phyloP scores from a whole-genome alignment of 2,329 filamentous ascomycete genomes.

The Pseudogymnoascus sp. region DNA sequence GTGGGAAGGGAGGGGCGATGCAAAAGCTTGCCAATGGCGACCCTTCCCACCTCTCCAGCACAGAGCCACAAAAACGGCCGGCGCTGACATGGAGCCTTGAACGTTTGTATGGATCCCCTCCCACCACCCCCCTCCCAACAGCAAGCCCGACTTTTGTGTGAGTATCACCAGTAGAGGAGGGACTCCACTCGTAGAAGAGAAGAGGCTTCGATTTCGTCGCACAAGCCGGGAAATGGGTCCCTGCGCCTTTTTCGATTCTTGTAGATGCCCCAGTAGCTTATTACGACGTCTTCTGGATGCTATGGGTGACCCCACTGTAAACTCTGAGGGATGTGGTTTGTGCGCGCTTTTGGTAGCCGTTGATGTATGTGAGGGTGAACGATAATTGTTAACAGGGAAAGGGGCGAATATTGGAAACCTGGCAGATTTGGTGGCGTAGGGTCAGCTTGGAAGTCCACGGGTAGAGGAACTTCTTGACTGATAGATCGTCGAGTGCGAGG shows the following conservation, averaged over 20 bases:
- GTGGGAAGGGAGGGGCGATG: conserved; percentile 3
- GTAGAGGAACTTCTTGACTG: not conserved
- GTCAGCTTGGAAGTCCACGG: not conserved
- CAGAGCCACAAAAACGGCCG: not conserved
- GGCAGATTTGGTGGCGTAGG: not conserved
- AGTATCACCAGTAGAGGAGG: conserved; percentile 7
- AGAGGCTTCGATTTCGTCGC: conserved; percentile 5
- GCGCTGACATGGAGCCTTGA: conserved; percentile 6
- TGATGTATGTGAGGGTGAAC: not conserved
- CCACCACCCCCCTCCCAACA: no score
- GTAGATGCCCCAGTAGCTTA: conserved; percentile 4
- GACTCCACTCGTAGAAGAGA: conserved; percentile 2
- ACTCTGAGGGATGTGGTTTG: not conserved
- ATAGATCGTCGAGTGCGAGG: not conserved
- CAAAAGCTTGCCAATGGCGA: not conserved
- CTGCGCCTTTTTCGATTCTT: conserved; percentile 3
- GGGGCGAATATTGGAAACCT: not conserved
- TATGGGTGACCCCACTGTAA: not conserved
- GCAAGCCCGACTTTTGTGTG: not conserved
- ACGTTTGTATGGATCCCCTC: not conserved
- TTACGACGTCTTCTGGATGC: conserved; percentile 6
- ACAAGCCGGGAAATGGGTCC: conserved; percentile 8
- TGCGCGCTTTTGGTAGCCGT: not conserved
- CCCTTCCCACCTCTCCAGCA: not conserved
- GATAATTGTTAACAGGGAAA: not conserved